phyloP scores from a whole-genome alignment of 2,329 filamentous ascomycete genomes.

The Anthostomella pinea region DNA sequence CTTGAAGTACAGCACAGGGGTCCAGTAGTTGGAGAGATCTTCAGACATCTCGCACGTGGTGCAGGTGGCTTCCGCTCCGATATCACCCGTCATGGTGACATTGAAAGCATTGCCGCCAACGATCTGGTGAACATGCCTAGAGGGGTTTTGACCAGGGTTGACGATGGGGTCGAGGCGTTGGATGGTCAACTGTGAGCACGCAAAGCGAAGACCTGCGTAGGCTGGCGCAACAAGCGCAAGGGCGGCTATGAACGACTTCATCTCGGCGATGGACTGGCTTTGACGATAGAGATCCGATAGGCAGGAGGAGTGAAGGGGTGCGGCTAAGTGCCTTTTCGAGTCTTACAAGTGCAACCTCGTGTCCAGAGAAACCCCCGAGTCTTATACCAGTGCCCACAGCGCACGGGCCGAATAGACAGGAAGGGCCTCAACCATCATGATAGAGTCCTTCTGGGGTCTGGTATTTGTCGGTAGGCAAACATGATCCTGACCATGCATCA shows the following conservation, averaged over 20 bases:
- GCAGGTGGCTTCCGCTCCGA: constrained; percentile 28
- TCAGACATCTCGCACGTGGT: constrained; percentile 28
- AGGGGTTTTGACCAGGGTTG: constrained; percentile 27
- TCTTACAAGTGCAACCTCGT: no score
- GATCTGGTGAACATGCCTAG: constrained; percentile 31
- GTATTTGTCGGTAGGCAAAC: no score
- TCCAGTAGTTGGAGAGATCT: constrained; percentile 33
- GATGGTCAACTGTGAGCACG: constrained; percentile 29
- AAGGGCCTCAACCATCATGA: no score
- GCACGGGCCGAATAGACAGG: no score
- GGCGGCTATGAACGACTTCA: constrained; percentile 27
- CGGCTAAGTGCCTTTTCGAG: no score
- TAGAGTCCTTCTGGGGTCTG: no score
- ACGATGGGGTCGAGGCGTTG: constrained; percentile 32
- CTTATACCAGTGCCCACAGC: no score
- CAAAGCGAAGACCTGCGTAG: constrained; percentile 30
- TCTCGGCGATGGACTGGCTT: constrained; percentile 17
- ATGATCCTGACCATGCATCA: no score
- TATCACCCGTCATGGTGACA: constrained; percentile 28
- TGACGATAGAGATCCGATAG: no score
- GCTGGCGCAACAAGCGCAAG: constrained; percentile 28
- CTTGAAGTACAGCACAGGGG: constrained; percentile 33
- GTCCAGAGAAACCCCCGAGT: no score
- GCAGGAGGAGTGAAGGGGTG: no score
- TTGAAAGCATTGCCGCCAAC: constrained; percentile 34